Evolutionary conservation across 1,284 basidiomycete genomes (phyloP).

Genomic region (Hemileia vastatrix): DNA sequence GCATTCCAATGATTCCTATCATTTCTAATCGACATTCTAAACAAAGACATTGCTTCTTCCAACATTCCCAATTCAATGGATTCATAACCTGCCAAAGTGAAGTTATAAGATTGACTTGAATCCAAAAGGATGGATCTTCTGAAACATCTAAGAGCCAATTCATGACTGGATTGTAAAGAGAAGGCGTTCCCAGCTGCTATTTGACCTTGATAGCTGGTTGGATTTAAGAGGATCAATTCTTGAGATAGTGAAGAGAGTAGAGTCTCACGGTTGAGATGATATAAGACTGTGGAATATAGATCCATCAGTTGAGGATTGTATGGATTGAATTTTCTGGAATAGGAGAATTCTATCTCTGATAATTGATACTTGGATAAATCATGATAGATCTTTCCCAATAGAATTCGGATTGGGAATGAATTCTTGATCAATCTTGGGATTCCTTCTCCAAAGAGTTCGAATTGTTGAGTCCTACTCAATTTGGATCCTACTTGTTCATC

Average conservation of each 20-base stretch:
- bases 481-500: too few relatives aligned
- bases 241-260: constrained; percentile 80
- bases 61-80: constrained; percentile 56
- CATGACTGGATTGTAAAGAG: constrained; percentile 77
- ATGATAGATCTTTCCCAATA: too few relatives aligned
- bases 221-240: constrained; percentile 68
- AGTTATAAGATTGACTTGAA: constrained; percentile 56
- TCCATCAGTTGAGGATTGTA: too few relatives aligned
- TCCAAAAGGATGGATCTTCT: constrained; percentile 56
- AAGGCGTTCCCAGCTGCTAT: constrained; percentile 88
- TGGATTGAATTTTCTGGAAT: too few relatives aligned
- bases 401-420: too few relatives aligned
- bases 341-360: too few relatives aligned
- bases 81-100: constrained; percentile 87
- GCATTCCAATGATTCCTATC: constrained; percentile 74
- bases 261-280: constrained; percentile 74
- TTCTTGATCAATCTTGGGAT: too few relatives aligned
- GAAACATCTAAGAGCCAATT: constrained; percentile 84
- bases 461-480: too few relatives aligned
- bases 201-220: constrained; percentile 69
- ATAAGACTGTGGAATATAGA: constrained; percentile 81
- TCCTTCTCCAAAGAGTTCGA: too few relatives aligned
- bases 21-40: constrained; percentile 78
- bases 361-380: too few relatives aligned
- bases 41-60: constrained; percentile 83